Evolutionary conservation across 768 basidiomycete genomes (phyloP), one percentile per base, ranked within the genome.

Genomic region (Podaxis pistillaris): DNA sequence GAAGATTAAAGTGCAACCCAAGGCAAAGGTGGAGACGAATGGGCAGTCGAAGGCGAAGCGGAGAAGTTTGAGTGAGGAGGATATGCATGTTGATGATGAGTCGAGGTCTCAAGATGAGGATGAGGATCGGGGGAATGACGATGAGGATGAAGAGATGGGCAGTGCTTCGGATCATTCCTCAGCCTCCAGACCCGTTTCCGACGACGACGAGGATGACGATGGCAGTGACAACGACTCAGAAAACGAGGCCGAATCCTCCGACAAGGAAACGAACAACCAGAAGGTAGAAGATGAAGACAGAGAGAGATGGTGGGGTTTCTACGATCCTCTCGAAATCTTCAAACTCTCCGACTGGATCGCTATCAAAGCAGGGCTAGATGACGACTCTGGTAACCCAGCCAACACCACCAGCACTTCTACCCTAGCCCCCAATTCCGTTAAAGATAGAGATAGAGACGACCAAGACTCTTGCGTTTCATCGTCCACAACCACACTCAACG

Each of bases 291-390:
- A 81, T 1, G 72, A 75, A 3, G 76, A 75, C 11, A 74, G 68
- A 2, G 82, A 86, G 58, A 76, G 75, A n/a, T 93, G 91, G 91
- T 92, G 90, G 89, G 88, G 81, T 12, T 87, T 93, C 73, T 83
- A 80, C 76, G 79, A 89, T 8, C 83, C 86, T 0, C 75, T 75
- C 40, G 89, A 92, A 63, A 86, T 93, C 62, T 69, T 73, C 56
- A 87, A 84, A 69, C 72, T 92, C 22, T 84, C 85, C 2, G 80
- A 86, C 56, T 93, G 89, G 88, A 74, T 91, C 36, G 75, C 78
- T 46, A 75, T 79, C 67, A 83, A 82, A 70, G 75, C 79, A 55
- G 78, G 74, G 17, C 69, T 85, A 22, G 73, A 78, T 55, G 77
- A 71, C 4, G 72, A 73, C 30, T 7, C n/a, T 17, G 2, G 66